Conservation (phyloP, 495 filamentous ascomycete genomes). For the Staphylotrichum tortipilum region DNA sequence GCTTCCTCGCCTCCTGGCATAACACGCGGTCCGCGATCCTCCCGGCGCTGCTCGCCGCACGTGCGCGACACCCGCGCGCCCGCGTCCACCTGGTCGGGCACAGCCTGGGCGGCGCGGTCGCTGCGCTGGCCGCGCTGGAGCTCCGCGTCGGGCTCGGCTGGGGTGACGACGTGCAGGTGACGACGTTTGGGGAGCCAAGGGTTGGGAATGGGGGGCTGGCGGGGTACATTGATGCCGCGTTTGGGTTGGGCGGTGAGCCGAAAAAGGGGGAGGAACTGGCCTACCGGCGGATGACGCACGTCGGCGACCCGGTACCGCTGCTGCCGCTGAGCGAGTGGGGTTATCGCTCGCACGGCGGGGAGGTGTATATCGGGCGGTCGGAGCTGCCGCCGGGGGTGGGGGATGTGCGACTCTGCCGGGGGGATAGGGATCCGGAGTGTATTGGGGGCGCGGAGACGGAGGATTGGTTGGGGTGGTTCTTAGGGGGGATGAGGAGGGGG, state of each 20-base stretch:
- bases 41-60: conserved; percentile 45
- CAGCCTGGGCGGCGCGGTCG: conserved; percentile 86
- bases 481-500: not conserved
- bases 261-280: conserved; percentile 20
- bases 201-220: conserved; percentile 69
- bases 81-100: conserved; percentile 75
- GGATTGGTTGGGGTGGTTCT: conserved; percentile 14
- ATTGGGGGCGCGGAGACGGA: conserved; percentile 48
- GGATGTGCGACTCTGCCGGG: conserved; percentile 65
- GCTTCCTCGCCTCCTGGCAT: conserved; percentile 78
- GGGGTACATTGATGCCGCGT: conserved; percentile 57
- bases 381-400: conserved; percentile 54
- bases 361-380: conserved; percentile 71
- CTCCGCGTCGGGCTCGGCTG: conserved; percentile 47
- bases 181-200: conserved; percentile 88
- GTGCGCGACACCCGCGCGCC: conserved; percentile 57
- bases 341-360: conserved; percentile 72
- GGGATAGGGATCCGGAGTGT: conserved; percentile 62
- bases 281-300: conserved; percentile 78
- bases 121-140: conserved; percentile 77
- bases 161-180: conserved; percentile 57
- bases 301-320: conserved; percentile 79
- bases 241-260: conserved; percentile 37
- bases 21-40: conserved; percentile 59
- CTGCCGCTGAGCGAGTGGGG: conserved; percentile 83